Base-by-base conservation (phyloP, 2,329 filamentous ascomycete genomes). In the Cadophora sp. region DNA sequence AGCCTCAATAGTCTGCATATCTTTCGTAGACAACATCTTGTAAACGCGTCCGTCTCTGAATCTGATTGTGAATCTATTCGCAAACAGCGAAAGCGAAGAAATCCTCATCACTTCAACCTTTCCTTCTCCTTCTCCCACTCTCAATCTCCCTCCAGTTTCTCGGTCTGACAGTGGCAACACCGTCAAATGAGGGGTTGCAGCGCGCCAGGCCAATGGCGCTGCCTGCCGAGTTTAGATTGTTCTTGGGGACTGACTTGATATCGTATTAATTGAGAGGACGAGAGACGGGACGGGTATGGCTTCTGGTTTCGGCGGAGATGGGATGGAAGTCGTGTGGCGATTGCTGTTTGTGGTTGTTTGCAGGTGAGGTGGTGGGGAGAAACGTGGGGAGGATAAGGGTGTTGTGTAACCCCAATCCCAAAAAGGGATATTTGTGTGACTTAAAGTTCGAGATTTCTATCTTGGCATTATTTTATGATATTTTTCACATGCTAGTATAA, bases 161-260 rank as follows among this genome's bases (percentile, higher is more conserved):
- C 27, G 9, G 4, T 18, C 24, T 33, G 50, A 18, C 16, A 30
- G 18, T 36, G 50, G 50, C 24, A 53, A 53, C 24, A 36, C 50
- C 50, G 13, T 53, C 5, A 53, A 36, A 36, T 18, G 50, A 33
- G 50, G 50, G 27, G 50, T 53, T 53, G 50, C 50, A 53, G 22
- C 24, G 7, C 24, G 50, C 2, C 36, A 14, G 9, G 13, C 50
- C 50, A 33, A 53, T 53, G 3, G 30, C 6, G 18, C 16, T 1
- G 24, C 20, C 8, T 20, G 50, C 30, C 30, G 43, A 9, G 1
- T 53, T 53, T 30, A 53, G 18, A 53, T n/a, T 36, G 16, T 18
- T 36, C 24, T 36, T n/a, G 18, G 30, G 30, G 14, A 53, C 1
- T 2, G 18, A 5, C 27, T 20, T 8, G 5, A 53, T n/a, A 4